Evolutionary conservation across 2,329 filamentous ascomycete genomes (phyloP).

Genomic region (Cladosporium sp.): DNA sequence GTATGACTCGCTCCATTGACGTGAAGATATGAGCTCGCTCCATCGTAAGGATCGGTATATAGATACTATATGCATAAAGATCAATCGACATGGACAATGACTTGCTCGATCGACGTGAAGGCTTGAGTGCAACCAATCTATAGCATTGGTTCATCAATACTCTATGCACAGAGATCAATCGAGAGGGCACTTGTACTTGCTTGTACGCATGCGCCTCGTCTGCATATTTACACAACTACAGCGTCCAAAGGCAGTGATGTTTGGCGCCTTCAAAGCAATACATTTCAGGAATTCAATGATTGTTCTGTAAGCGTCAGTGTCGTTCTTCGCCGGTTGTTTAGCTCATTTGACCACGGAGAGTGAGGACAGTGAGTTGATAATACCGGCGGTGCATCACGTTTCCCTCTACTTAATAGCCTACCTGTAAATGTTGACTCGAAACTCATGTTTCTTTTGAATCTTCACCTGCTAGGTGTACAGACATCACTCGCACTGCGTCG

Average conservation of each 20-base stretch:
- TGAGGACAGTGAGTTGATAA: constrained; percentile 83
- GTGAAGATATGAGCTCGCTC: neutral
- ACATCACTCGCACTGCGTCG: constrained; percentile 7
- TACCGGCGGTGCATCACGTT: constrained; percentile 60
- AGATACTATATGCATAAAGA: neutral
- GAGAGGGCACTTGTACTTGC: neutral
- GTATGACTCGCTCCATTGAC: neutral
- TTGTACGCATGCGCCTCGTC: neutral
- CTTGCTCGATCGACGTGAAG: neutral
- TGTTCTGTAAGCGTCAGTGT: constrained; percentile 83
- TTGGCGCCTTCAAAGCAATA: constrained; percentile 82
- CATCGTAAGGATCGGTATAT: neutral
- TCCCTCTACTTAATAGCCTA: neutral
- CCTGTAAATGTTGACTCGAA: neutral
- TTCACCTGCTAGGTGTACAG: neutral
- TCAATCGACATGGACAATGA: neutral
- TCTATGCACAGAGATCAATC: neutral
- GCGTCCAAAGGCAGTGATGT: constrained; percentile 54
- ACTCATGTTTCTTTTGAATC: neutral
- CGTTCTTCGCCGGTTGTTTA: constrained; percentile 92
- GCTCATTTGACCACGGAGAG: constrained; percentile 71
- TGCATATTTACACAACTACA: neutral
- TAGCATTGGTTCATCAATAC: neutral
- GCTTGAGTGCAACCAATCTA: neutral
- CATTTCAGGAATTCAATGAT: constrained; percentile 65